phyloP scores from a whole-genome alignment of 2,329 filamentous ascomycete genomes.

The Aspergillus novoparasiticus region DNA sequence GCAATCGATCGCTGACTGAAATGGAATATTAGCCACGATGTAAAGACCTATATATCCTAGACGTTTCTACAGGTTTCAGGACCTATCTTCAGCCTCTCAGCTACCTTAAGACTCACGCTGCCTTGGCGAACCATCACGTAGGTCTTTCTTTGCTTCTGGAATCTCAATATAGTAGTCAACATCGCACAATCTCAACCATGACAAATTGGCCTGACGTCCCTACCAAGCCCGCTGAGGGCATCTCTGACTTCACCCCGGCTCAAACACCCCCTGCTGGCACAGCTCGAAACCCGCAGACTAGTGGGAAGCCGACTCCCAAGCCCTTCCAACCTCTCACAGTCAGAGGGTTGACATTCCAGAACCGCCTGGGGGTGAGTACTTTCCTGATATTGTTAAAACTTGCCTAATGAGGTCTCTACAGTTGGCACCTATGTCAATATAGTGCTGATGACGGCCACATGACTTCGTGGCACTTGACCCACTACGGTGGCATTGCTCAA shows the following conservation, averaged over 20 bases:
- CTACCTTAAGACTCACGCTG: no score
- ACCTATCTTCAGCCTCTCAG: no score
- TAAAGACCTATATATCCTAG: no score
- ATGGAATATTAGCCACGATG: no score
- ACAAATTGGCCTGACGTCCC: no score
- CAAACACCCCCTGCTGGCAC: conserved; percentile 41
- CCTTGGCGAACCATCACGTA: no score
- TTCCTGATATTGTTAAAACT: background rate
- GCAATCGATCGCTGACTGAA: no score
- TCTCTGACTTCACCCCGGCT: conserved; percentile 47
- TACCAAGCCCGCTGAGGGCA: conserved; percentile 22
- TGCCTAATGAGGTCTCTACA: conserved; percentile 15
- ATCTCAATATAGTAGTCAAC: no score
- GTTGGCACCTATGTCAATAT: conserved; percentile 68
- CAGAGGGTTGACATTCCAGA: conserved; percentile 63
- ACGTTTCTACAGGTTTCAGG: no score
- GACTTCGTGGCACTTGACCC: conserved; percentile 79
- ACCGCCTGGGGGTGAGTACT: conserved; percentile 22
- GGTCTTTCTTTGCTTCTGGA: no score
- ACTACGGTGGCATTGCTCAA: conserved; percentile 76
- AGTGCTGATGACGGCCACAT: conserved; percentile 69
- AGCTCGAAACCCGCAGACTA: conserved; percentile 43
- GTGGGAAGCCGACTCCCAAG: conserved; percentile 51
- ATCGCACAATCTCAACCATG: no score
- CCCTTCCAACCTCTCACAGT: conserved; percentile 61